Evolutionary conservation across 1,284 basidiomycete genomes (phyloP).

Genomic region (Amylostereum areolatum): DNA sequence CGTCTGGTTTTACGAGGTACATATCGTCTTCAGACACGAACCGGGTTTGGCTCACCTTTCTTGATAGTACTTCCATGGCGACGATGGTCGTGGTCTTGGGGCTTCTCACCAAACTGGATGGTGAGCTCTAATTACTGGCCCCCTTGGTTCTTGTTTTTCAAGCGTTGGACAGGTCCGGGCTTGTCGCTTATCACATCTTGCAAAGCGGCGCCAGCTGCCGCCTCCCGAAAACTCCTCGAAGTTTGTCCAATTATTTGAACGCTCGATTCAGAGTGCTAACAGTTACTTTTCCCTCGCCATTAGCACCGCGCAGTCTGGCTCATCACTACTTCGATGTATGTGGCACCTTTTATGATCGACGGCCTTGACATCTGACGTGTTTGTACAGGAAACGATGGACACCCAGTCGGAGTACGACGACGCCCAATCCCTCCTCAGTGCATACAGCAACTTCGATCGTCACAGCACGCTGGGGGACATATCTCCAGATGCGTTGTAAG

Average conservation of each 20-base stretch:
- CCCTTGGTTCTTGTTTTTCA: neutral
- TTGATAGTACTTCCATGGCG: slow-evolving; percentile 88
- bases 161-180: slow-evolving; percentile 60
- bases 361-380: slow-evolving; percentile 4
- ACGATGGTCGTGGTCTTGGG: slow-evolving; percentile 86
- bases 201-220: slow-evolving; percentile 83
- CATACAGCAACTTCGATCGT: slow-evolving; percentile 48
- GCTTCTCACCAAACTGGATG: slow-evolving; percentile 98
- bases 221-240: slow-evolving; percentile 82
- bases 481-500: slow-evolving; percentile 70
- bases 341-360: neutral
- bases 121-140: slow-evolving; percentile 33
- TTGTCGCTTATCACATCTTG: slow-evolving; percentile 89
- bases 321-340: slow-evolving; percentile 91
- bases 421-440: slow-evolving; percentile 52
- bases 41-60: neutral
- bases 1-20: slow-evolving; percentile 89
- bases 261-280: slow-evolving; percentile 12
- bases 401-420: slow-evolving; percentile 67
- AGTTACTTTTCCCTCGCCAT: slow-evolving; percentile 15
- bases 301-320: slow-evolving; percentile 83
- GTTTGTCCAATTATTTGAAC: slow-evolving; percentile 37
- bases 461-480: slow-evolving; percentile 65
- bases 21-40: slow-evolving; percentile 13
- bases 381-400: slow-evolving; percentile 62